Evolutionary conservation across 1,284 basidiomycete species (phyloP), one percentile per base, ranked within the genome.

Genomic region (Boletus semigastroideus): DNA sequence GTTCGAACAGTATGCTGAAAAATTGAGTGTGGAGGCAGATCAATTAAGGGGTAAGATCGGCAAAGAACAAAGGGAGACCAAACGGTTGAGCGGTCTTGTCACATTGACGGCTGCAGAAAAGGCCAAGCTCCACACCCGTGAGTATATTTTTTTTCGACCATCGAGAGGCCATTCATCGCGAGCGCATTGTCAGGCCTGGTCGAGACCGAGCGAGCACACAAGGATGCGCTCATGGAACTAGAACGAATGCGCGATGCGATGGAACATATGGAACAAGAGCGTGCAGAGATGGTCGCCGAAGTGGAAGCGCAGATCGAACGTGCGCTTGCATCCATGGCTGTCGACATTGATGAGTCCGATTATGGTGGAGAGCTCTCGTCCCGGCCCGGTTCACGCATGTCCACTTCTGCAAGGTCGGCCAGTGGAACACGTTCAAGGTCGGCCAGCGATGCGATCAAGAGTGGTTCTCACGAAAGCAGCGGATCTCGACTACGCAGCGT

Each of bases 1-100:
- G 25, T 94, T 94, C 60, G 91, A 94, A 69, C 86, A 89, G 70
- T 92, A 94, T 62, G 92, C 92, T n/a, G 92, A 94, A 74, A 91
- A 91, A 67, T 75, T 94, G 42, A 92, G 90, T 61, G 80, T 78
- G 22, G 91, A 94, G 71, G 92, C 92, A 28, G 83, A 80, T 43
- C 91, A 93, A 52, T 73, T 94, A 53, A 77, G 91, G 51, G 67
- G 80, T 39, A 92, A 92, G 74, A 90, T 94, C 65, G 89, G 87
- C 68, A 92, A 89, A 73, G 91, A 94, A 70, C 90, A 94, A 68
- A 76, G 84, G 55, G 91, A 94, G 73, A 91, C 89, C 37, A 90
- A 86, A 70, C 75, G 91, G 49, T 71, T 94, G 59, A 90, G 85
- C 53, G 88, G 87, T 40, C 74, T 92, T 48, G 83, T 91, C 51